These are phyloP conservation scores for Stemphylium lycopersici DNA, from an alignment of 2,329 filamentous ascomycete genomes.

Conservation along the genomic window DNA sequence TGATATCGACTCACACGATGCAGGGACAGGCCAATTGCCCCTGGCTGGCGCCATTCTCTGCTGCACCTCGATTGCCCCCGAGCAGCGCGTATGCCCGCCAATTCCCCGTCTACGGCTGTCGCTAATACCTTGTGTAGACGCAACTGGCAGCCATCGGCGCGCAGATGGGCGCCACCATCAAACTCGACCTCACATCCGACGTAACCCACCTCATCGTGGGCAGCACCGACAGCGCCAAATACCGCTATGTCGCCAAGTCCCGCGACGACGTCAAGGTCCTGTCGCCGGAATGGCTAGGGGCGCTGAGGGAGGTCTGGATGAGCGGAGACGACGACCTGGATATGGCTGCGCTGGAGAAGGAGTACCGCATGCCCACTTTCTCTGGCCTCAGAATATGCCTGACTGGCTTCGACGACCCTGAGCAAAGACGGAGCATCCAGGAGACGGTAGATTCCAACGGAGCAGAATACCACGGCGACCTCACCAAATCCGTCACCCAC, in stretches of 20 bases:
- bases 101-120: not conserved
- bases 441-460: conserved; percentile 72
- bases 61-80: conserved; percentile 83
- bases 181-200: conserved; percentile 91
- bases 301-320: conserved; percentile 80
- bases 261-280: conserved; percentile 85
- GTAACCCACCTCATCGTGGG: conserved; percentile 95
- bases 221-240: conserved; percentile 88
- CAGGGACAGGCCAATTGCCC: conserved; percentile 46
- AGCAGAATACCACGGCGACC: conserved; percentile 83
- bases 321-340: conserved; percentile 76
- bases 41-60: conserved; percentile 74
- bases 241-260: conserved; percentile 90
- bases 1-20: conserved; percentile 13
- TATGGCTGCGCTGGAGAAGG: conserved; percentile 69
- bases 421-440: conserved; percentile 73
- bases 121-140: conserved; percentile 43
- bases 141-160: conserved; percentile 68
- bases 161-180: conserved; percentile 86
- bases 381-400: conserved; percentile 68
- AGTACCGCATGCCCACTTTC: conserved; percentile 70
- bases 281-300: conserved; percentile 82
- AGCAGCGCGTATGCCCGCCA: conserved; percentile 67
- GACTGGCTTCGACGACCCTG: conserved; percentile 71
- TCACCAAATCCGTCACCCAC: conserved; percentile 86